Evolutionary conservation across 2,329 filamentous ascomycete genomes (phyloP).

Genomic region (Leptographium procerum): DNA sequence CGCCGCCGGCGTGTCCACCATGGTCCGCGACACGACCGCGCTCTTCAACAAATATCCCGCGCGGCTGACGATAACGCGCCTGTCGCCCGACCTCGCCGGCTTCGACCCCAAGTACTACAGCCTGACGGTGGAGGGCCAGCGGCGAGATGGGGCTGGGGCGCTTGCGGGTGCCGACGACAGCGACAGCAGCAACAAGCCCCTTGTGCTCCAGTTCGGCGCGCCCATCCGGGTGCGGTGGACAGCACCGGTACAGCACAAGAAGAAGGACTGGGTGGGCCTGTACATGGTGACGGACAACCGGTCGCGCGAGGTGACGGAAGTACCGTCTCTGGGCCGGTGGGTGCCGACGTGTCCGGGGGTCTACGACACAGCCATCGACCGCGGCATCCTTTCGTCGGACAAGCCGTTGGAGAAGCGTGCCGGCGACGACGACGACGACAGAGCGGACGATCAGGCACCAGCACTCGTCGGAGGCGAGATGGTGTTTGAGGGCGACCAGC

Average conservation of each 20-base stretch:
- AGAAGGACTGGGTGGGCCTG: slow-evolving; percentile 88
- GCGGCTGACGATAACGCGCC: slow-evolving; percentile 68
- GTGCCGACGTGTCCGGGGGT: slow-evolving; percentile 64
- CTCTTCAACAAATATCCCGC: slow-evolving; percentile 85
- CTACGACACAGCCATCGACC: slow-evolving; percentile 66
- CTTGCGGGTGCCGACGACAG: slow-evolving; percentile 41
- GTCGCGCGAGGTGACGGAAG: slow-evolving; percentile 70
- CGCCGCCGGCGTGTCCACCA: slow-evolving; percentile 71
- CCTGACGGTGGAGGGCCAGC: slow-evolving; percentile 58
- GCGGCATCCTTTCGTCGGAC: slow-evolving; percentile 63
- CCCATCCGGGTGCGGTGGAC: slow-evolving; percentile 86
- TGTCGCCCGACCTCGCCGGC: slow-evolving; percentile 70
- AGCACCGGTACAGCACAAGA: slow-evolving; percentile 76
- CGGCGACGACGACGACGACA: slow-evolving; percentile 35
- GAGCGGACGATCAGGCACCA: background rate
- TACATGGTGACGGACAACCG: slow-evolving; percentile 94
- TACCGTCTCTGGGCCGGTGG: slow-evolving; percentile 84
- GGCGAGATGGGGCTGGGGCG: slow-evolving; percentile 16
- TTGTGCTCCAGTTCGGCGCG: slow-evolving; percentile 78
- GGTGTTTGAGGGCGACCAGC: slow-evolving; percentile 79
- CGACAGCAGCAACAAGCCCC: slow-evolving; percentile 51
- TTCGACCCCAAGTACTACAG: slow-evolving; percentile 72
- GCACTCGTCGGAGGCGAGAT: slow-evolving; percentile 64
- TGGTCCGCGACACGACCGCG: slow-evolving; percentile 77
- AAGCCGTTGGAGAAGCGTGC: slow-evolving; percentile 37